Conservation (phyloP, 179 eudicot species). For the Spergularia azorica region DNA sequence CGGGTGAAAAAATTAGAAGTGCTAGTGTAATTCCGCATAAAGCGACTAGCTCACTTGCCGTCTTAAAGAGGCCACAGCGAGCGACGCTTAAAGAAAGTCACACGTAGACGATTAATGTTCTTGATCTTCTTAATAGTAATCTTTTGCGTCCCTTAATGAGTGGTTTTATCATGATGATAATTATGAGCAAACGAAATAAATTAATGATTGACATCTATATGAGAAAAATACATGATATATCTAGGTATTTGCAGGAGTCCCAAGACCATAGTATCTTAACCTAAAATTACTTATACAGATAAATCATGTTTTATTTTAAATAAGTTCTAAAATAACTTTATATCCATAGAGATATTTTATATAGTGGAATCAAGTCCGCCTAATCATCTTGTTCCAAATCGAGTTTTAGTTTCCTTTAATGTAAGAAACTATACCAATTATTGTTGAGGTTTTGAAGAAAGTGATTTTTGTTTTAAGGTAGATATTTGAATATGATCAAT, state of each 20-base stretch:
- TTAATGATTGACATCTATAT: background rate
- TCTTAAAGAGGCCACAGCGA: slow-evolving; percentile 25
- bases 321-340: too few species aligned
- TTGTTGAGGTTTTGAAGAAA: too few species aligned
- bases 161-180: slow-evolving; percentile 15
- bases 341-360: too few species aligned
- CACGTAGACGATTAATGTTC: slow-evolving; percentile 5
- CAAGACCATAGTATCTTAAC: background rate
- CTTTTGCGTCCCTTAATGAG: slow-evolving; percentile 10
- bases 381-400: too few species aligned
- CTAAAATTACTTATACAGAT: too few species aligned
- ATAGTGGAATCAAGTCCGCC: too few species aligned
- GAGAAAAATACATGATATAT: background rate
- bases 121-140: slow-evolving; percentile 15
- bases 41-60: slow-evolving; percentile 18
- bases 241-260: background rate
- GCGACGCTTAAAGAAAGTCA: slow-evolving; percentile 24
- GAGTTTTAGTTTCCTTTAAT: too few species aligned
- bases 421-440: too few species aligned
- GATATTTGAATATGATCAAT: too few species aligned
- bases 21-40: slow-evolving; percentile 14
- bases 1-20: slow-evolving; percentile 10
- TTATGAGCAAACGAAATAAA: too few species aligned
- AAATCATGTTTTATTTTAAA: too few species aligned
- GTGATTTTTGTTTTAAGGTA: too few species aligned